Evolutionary conservation across 768 basidiomycete genomes (phyloP), one percentile per base, ranked within the genome.

Genomic region (Lentinula aciculospora): DNA sequence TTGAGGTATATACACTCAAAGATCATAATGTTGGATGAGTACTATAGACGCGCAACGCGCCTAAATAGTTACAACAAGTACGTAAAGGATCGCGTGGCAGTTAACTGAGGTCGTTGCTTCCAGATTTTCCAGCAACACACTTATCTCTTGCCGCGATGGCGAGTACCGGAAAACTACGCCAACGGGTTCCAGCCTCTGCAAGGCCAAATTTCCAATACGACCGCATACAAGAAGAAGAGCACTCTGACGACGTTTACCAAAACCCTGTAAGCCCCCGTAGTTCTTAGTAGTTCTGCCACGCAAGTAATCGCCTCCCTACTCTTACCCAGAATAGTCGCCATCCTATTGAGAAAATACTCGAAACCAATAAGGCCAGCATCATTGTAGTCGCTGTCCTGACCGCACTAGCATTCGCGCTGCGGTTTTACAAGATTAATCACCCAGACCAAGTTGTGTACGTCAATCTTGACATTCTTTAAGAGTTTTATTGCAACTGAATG

Each of bases 381-480:
- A 71, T 79, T 27, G 76, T 86, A n/a, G 82, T 89, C 44, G 77
- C 75, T 45, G 65, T 78, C 15, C 76, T 92, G 44, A 94, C 92
- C 19, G 76, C 82, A 3, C 69, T 92, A 50, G 89, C 93, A 21
- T 92, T 94, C 69, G 85, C 84, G 19, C 67, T 94, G 61, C 86
- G 94, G 32, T 94, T 95, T 75, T 96, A 91, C 80, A 92, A 95
- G 76, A 92, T 96, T 69, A 92, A 88, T 68, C 86, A 92, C 68
- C 94, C 94, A 44, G 92, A 94, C 77, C 89, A 94, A 75, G 93
- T 95, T 61, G 93, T 95, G 92, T 94, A 72, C 68, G 91, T 80
- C 48, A 29, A 53, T 50, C 21, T 47, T 44, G 50, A 36, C 17
- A 28, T 31, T n/a, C 42, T 49, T 34, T 21, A 48, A 31, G 47